Percentiles rank a stretch among this genome's conserved stretches.
Evolutionary conservation across 371 early-diverging fungal genomes (phyloP).

Genomic region (Dinochytrium kinnereticum): DNA sequence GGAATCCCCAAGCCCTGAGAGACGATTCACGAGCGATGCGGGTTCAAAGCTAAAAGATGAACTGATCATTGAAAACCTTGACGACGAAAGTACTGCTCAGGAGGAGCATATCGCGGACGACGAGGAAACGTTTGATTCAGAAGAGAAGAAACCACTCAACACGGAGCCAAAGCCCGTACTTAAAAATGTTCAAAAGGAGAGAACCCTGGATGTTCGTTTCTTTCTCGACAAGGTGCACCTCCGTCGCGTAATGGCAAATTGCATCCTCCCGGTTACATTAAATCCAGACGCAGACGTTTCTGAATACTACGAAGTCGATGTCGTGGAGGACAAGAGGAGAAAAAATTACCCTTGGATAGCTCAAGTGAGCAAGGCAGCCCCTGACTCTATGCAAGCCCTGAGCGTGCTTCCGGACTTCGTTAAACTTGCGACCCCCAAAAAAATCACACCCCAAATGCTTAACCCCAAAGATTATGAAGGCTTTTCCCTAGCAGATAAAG

Average conservation of each 20-base stretch:
- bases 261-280: not conserved
- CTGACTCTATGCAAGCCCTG: not conserved
- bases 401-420: not conserved
- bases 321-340: constrained; percentile 11
- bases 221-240: constrained; percentile 6
- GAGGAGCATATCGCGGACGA: not conserved
- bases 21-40: no score
- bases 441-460: not conserved
- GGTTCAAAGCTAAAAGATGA: no score
- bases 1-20: not conserved
- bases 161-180: not conserved
- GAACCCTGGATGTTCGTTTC: not conserved
- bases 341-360: constrained; percentile 14
- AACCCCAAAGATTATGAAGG: not conserved
- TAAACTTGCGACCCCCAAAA: constrained; percentile 9
- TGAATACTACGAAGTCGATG: not conserved
- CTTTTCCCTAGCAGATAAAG: not conserved
- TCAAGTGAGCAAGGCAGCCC: not conserved
- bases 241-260: constrained; percentile 11
- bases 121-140: not conserved
- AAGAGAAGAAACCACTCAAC: not conserved
- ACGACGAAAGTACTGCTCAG: not conserved
- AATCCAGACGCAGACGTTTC: not conserved
- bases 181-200: not conserved
- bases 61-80: no score